Conservation (phyloP, 176 grass and related monocot genomes). For the Phragmites australis region DNA sequence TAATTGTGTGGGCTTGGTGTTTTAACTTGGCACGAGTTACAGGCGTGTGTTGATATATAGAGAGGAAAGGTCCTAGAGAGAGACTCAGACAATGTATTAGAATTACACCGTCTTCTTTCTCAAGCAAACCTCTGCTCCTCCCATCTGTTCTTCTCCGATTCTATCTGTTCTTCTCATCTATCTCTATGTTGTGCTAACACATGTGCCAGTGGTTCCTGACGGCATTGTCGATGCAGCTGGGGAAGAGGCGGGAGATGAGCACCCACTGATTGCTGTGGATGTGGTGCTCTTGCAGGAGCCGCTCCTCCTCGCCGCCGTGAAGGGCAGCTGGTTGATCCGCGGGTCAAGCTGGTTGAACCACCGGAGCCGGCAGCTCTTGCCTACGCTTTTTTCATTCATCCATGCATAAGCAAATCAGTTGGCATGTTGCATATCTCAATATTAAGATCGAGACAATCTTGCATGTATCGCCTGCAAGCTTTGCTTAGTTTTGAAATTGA, state of each 20-base stretch:
- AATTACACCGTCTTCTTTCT: no score
- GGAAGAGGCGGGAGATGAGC: slow-evolving; percentile 61
- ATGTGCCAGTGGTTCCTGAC: slow-evolving; percentile 68
- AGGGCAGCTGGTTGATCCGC: slow-evolving; percentile 69
- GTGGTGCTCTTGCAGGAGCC: slow-evolving; percentile 53
- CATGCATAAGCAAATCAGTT: not conserved
- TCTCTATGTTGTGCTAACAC: no score
- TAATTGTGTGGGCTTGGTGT: no score
- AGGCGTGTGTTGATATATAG: no score
- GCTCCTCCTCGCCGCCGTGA: slow-evolving; percentile 63
- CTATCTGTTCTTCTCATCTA: no score
- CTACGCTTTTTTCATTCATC: slow-evolving; percentile 4
- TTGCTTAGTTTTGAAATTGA: not conserved
- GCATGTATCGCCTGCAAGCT: not conserved
- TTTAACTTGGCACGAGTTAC: no score
- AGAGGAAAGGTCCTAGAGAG: no score
- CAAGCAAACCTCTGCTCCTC: no score
- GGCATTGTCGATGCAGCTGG: slow-evolving; percentile 62
- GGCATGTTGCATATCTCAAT: not conserved
- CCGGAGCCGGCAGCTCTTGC: slow-evolving; percentile 76
- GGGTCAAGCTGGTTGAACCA: slow-evolving; percentile 86
- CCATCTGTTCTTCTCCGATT: no score
- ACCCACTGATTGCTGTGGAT: slow-evolving; percentile 63
- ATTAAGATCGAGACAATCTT: not conserved
- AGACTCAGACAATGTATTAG: no score